A percentile compares a stretch with the other conserved stretches of the same genome.
Evolutionary conservation across 768 basidiomycete species (phyloP).

Genomic region (Trametes villosa): DNA sequence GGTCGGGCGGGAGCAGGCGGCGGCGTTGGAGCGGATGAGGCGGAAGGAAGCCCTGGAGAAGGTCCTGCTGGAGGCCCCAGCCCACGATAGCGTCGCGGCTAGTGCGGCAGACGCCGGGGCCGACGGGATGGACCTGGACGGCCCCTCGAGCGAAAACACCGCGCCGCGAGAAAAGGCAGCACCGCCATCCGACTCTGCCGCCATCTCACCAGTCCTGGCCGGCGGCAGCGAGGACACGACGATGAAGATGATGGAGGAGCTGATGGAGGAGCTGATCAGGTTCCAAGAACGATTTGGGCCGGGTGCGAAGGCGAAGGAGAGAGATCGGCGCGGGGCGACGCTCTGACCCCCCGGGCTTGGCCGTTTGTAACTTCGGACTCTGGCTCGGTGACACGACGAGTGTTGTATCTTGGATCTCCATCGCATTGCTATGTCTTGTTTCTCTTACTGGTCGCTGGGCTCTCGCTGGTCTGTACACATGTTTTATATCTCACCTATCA

Average conservation of each 20-base stretch:
- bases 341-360: constrained; percentile 30
- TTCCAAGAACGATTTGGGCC: constrained; percentile 91
- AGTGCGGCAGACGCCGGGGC: constrained; percentile 19
- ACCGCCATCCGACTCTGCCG: background rate
- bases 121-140: constrained; percentile 38
- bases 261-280: constrained; percentile 86
- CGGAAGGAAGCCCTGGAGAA: constrained; percentile 69
- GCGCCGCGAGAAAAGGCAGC: constrained; percentile 28
- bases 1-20: constrained; percentile 88
- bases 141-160: constrained; percentile 20
- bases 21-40: constrained; percentile 69
- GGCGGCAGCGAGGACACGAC: constrained; percentile 40
- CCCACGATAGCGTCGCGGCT: constrained; percentile 3
- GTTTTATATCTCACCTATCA: constrained; percentile 26
- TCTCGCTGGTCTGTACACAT: constrained; percentile 18
- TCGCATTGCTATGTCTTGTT: constrained; percentile 21
- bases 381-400: constrained; percentile 3
- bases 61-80: constrained; percentile 44
- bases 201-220: background rate
- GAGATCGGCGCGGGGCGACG: constrained; percentile 37
- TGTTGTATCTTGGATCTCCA: constrained; percentile 23
- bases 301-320: constrained; percentile 47
- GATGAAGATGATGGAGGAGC: constrained; percentile 87
- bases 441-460: constrained; percentile 7
- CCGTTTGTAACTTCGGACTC: constrained; percentile 1